Conservation (phyloP, 768 basidiomycete genomes). For the Amanita brunnescens region DNA sequence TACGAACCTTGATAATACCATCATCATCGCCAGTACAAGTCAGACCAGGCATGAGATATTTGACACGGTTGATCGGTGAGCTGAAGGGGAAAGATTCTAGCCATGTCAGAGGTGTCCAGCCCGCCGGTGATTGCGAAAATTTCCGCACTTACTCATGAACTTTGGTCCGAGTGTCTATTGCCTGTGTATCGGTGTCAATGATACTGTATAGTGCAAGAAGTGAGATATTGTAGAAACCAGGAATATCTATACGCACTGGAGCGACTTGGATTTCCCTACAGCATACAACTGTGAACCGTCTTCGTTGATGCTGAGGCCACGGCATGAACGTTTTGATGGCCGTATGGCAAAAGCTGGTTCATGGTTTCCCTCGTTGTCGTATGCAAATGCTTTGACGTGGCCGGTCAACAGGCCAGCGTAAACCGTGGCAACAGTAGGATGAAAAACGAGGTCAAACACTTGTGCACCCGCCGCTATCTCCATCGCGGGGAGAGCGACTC, state of each 20-base stretch:
- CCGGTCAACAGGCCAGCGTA: conserved; percentile 79
- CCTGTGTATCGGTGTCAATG: conserved; percentile 57
- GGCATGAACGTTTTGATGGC: conserved; percentile 79
- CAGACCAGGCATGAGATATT: conserved; percentile 58
- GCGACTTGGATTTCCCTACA: conserved; percentile 71
- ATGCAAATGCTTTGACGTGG: conserved; percentile 71
- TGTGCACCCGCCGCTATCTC: conserved; percentile 68
- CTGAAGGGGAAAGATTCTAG: conserved; percentile 32
- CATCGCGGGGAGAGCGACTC: conserved; percentile 33
- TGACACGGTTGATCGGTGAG: conserved; percentile 80
- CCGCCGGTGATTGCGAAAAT: not conserved
- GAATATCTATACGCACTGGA: conserved; percentile 52
- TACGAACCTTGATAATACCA: conserved; percentile 78
- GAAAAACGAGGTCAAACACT: conserved; percentile 86
- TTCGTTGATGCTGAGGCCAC: conserved; percentile 57
- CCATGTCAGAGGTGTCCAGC: conserved; percentile 19
- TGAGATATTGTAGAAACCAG: not conserved
- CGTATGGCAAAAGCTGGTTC: conserved; percentile 49
- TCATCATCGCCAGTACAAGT: conserved; percentile 90
- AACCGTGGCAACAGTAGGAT: conserved; percentile 62
- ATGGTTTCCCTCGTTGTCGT: conserved; percentile 61
- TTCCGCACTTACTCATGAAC: conserved; percentile 58
- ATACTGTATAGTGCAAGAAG: conserved; percentile 31
- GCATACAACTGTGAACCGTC: conserved; percentile 67
- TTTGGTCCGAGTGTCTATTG: conserved; percentile 36